These are phyloP conservation scores for Aspergillus asperescens DNA, from an alignment of 495 filamentous ascomycete species.

Conservation along the genomic window DNA sequence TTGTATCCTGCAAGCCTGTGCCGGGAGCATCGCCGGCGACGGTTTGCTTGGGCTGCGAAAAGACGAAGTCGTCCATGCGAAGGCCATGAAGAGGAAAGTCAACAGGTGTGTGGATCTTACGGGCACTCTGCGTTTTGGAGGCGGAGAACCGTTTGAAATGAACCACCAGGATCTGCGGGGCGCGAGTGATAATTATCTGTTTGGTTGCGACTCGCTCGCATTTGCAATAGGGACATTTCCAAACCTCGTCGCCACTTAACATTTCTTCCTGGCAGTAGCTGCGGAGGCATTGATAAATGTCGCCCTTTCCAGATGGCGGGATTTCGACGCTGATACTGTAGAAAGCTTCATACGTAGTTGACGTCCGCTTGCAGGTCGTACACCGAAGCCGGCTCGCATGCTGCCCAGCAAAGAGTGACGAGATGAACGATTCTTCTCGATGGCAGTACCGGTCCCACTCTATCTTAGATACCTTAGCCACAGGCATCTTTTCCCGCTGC, in stretches of 20 bases:
- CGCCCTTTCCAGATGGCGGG: conserved; percentile 44
- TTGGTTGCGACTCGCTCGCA: conserved; percentile 63
- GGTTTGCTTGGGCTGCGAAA: conserved; percentile 28
- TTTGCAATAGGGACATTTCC: conserved; percentile 69
- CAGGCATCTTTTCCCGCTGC: conserved; percentile 57
- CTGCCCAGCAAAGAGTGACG: conserved; percentile 67
- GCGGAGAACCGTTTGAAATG: conserved; percentile 71
- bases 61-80: conserved; percentile 57
- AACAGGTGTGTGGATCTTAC: conserved; percentile 63
- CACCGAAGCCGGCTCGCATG: conserved; percentile 61
- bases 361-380: conserved; percentile 58
- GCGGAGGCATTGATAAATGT: conserved; percentile 59
- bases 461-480: conserved; percentile 52
- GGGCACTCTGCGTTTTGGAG: conserved; percentile 49
- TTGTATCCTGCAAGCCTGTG: conserved; percentile 21
- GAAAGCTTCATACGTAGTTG: conserved; percentile 69
- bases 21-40: conserved; percentile 27
- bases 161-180: conserved; percentile 65
- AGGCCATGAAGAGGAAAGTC: conserved; percentile 63
- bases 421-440: conserved; percentile 60
- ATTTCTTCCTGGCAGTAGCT: conserved; percentile 65
- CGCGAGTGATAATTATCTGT: conserved; percentile 66
- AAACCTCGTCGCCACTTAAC: conserved; percentile 61
- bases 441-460: conserved; percentile 70
- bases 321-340: conserved; percentile 66